A percentile compares a stretch with the other conserved stretches of the same genome.
Evolutionary conservation across 768 basidiomycete genomes (phyloP).

Genomic region (Collybia sp.): DNA sequence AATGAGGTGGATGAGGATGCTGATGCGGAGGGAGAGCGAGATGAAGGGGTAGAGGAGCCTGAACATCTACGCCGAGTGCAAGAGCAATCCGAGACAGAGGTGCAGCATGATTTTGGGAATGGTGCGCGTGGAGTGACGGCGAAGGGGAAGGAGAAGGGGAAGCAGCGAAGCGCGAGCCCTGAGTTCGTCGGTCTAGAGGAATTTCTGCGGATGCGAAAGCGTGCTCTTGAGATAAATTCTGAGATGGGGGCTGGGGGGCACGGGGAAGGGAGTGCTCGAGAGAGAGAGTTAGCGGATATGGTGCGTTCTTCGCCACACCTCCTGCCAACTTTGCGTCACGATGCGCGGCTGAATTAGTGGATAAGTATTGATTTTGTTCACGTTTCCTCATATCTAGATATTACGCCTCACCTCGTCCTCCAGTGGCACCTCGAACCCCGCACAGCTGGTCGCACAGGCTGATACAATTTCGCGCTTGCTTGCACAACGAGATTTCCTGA

Average conservation of each 20-base stretch:
- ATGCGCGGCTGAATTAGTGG: no score
- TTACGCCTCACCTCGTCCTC: conserved; percentile 38
- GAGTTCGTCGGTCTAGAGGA: conserved; percentile 41
- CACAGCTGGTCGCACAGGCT: conserved; percentile 55
- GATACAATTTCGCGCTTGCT: conserved; percentile 52
- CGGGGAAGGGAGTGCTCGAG: conserved; percentile 13
- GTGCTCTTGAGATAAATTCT: conserved; percentile 33
- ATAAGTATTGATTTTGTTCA: no score
- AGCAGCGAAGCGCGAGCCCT: conserved; percentile 17
- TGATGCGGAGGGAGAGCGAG: conserved; percentile 9
- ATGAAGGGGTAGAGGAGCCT: conserved; percentile 21
- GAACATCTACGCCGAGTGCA: neutral
- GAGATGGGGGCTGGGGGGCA: no score
- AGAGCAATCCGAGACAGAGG: no score
- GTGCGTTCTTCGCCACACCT: conserved; percentile 25
- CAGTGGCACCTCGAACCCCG: conserved; percentile 23
- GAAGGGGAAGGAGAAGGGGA: neutral
- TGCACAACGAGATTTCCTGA: conserved; percentile 54
- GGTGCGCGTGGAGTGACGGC: no score
- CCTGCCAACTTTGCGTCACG: no score
- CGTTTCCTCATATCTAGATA: conserved; percentile 27
- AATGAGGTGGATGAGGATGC: conserved; percentile 1
- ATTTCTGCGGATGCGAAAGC: conserved; percentile 41
- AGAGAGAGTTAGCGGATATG: conserved; percentile 55
- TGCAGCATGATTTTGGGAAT: no score